Conservation (phyloP, 2,329 filamentous ascomycete species). For the Dothistroma pini region DNA sequence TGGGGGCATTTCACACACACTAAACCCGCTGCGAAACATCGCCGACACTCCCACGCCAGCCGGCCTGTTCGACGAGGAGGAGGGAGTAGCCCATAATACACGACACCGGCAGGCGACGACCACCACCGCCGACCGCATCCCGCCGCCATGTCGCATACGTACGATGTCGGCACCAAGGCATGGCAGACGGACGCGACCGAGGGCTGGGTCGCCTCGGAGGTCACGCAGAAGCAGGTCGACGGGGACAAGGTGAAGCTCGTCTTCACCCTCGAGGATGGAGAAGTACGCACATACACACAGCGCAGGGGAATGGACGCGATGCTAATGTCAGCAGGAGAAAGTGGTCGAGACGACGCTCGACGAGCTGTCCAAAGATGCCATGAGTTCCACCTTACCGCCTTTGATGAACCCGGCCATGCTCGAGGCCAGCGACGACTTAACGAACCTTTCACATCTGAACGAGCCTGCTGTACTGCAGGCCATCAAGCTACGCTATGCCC, state of each 20-base stretch:
- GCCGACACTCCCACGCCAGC: background rate
- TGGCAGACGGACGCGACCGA: conserved; percentile 97
- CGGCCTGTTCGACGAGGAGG: background rate
- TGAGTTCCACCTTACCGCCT: conserved; percentile 76
- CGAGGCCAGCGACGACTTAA: conserved; percentile 96
- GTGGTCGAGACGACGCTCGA: conserved; percentile 71
- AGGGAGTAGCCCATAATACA: background rate
- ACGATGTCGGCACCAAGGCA: conserved; percentile 93
- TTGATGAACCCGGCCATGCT: conserved; percentile 98
- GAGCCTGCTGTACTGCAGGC: conserved; percentile 97
- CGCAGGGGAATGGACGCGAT: background rate
- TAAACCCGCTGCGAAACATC: background rate
- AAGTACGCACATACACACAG: conserved; percentile 6
- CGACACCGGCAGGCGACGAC: background rate
- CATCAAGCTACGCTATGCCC: conserved; percentile 91
- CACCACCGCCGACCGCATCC: conserved; percentile 6
- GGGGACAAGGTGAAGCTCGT: conserved; percentile 83
- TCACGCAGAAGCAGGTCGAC: conserved; percentile 76
- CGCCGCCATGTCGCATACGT: conserved; percentile 76
- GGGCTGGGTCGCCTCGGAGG: conserved; percentile 96
- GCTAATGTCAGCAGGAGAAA: conserved; percentile 60
- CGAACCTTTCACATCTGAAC: conserved; percentile 95
- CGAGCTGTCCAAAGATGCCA: conserved; percentile 72
- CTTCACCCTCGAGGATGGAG: conserved; percentile 83
- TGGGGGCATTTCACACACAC: background rate